Evolutionary conservation across 345 rosid species (phyloP).

Genomic region (Camelina hispida): DNA sequence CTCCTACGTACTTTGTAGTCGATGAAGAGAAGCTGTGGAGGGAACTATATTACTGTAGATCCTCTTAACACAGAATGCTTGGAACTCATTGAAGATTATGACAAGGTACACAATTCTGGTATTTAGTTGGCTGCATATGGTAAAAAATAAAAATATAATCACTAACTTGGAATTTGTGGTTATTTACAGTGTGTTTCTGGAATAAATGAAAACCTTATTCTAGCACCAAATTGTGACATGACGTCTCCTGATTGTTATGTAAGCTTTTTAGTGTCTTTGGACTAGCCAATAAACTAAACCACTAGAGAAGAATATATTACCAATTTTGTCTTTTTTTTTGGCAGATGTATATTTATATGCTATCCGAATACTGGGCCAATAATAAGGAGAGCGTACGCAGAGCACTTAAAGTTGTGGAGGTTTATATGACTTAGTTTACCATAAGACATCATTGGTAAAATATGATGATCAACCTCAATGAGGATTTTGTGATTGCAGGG

Average conservation of each 20-base stretch:
- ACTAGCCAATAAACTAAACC: background rate
- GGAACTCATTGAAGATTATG: background rate
- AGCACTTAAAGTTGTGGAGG: constrained; percentile 35
- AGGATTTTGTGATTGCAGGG: constrained; percentile 22
- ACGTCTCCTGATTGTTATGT: constrained; percentile 32
- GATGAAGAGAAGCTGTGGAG: constrained; percentile 43
- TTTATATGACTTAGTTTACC: background rate
- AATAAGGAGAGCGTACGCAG: constrained; percentile 23
- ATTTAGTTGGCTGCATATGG: background rate
- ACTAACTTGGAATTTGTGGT: background rate
- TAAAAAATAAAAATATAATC: background rate
- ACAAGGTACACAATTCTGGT: background rate
- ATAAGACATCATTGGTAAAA: background rate
- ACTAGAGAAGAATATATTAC: background rate
- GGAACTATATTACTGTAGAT: background rate
- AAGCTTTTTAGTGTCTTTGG: constrained; percentile 2
- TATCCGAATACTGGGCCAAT: constrained; percentile 33
- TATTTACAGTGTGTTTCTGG: constrained; percentile 2
- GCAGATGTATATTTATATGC: background rate
- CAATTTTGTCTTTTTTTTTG: background rate
- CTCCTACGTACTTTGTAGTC: constrained; percentile 37
- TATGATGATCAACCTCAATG: constrained; percentile 11
- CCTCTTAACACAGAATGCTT: background rate
- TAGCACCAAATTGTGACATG: background rate
- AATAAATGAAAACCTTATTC: constrained; percentile 4